A percentile compares a stretch with the other conserved stretches of the same genome.
Evolutionary conservation across 2,329 filamentous ascomycete species (phyloP).

Genomic region (Penicillium sp.): DNA sequence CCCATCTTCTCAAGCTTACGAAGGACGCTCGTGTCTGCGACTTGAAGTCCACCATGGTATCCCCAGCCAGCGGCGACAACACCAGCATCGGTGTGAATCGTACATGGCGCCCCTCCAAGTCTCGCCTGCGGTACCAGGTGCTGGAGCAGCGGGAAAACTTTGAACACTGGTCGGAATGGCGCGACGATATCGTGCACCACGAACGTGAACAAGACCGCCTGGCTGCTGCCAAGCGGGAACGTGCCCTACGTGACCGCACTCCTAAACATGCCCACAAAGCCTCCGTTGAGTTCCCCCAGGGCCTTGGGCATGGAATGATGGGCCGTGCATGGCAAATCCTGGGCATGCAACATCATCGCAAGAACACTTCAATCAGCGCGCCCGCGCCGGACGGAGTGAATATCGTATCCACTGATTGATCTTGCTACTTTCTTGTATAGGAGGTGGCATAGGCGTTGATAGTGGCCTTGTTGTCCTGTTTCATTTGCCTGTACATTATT

Average conservation of each 20-base stretch:
- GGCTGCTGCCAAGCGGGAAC: constrained; percentile 32
- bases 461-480: neutral
- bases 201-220: constrained; percentile 37
- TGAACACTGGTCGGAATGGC: constrained; percentile 46
- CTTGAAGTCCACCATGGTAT: constrained; percentile 34
- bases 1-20: constrained; percentile 41
- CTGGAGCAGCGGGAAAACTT: constrained; percentile 45
- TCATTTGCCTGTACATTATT: neutral
- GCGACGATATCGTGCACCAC: constrained; percentile 38
- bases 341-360: constrained; percentile 36
- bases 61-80: constrained; percentile 5
- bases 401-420: constrained; percentile 17
- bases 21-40: constrained; percentile 40
- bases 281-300: constrained; percentile 32
- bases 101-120: constrained; percentile 42
- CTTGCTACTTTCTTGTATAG: neutral
- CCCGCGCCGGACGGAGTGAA: constrained; percentile 16
- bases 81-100: constrained; percentile 23
- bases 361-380: constrained; percentile 15
- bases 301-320: constrained; percentile 39
- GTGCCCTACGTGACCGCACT: constrained; percentile 26
- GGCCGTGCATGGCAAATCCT: constrained; percentile 41
- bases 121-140: constrained; percentile 42
- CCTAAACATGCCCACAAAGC: constrained; percentile 28
- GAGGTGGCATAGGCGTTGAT: neutral